Percentiles rank a stretch among this genome's conserved stretches.
These are phyloP conservation scores for Cronartium quercuum DNA, from an alignment of 1,284 basidiomycete species.

Conservation along the genomic window DNA sequence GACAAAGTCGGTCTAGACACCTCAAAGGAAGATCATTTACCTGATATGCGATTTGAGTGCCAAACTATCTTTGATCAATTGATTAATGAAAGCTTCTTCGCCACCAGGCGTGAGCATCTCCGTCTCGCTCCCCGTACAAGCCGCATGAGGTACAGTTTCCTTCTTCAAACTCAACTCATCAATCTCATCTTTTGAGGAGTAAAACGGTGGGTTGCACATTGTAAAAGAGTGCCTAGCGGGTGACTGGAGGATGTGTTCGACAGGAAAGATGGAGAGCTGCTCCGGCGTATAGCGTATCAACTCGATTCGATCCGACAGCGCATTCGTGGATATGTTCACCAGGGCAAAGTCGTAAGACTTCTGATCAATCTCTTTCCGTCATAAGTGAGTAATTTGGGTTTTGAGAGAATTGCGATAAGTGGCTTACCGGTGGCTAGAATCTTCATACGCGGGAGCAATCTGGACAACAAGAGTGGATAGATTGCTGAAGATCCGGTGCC, in stretches of 20 bases:
- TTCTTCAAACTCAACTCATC: conserved; percentile 61
- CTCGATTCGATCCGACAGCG: conserved; percentile 54
- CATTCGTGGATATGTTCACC: conserved; percentile 58
- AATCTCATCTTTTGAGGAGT: conserved; percentile 65
- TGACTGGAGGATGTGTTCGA: not conserved
- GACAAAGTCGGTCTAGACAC: not conserved
- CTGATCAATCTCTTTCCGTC: conserved; percentile 60
- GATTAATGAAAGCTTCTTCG: conserved; percentile 68
- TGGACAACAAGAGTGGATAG: conserved; percentile 72
- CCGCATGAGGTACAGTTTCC: conserved; percentile 60
- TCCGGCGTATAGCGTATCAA: conserved; percentile 41
- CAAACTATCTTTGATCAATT: conserved; percentile 71
- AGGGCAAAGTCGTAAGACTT: conserved; percentile 57
- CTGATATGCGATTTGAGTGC: conserved; percentile 54
- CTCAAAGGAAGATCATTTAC: conserved; percentile 49
- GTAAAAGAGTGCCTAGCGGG: conserved; percentile 60
- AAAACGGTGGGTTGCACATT: conserved; percentile 97
- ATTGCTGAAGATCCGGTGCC: conserved; percentile 87
- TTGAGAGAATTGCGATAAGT: not conserved
- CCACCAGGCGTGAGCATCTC: conserved; percentile 86
- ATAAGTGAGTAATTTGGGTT: conserved; percentile 5
- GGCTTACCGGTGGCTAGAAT: conserved; percentile 66
- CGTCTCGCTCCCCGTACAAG: conserved; percentile 70
- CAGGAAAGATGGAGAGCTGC: conserved; percentile 16
- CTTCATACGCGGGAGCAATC: conserved; percentile 56